phyloP scores from a whole-genome alignment of 805 yeast species.

The Nakazawaea pomicola region DNA sequence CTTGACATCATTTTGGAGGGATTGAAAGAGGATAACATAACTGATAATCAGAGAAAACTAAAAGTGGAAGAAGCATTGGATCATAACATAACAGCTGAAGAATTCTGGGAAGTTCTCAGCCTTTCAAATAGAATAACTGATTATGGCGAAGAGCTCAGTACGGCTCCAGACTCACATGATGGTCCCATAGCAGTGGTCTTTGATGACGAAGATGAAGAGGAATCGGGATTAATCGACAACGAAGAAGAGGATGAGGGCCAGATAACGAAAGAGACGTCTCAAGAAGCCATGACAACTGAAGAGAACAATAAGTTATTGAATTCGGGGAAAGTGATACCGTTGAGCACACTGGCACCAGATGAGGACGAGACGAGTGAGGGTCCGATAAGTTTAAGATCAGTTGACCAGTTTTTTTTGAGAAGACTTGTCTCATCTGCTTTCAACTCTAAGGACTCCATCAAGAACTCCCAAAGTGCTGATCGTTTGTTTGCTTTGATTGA shows the following conservation, averaged over 20 bases:
- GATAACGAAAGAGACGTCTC: conserved; percentile 22
- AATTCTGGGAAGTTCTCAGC: conserved; percentile 40
- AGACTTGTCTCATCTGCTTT: conserved; percentile 31
- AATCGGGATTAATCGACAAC: conserved; percentile 24
- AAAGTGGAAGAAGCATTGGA: conserved; percentile 49
- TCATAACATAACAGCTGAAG: conserved; percentile 32
- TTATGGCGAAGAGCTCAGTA: conserved; percentile 25
- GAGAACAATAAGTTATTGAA: conserved; percentile 18
- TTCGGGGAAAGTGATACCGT: conserved; percentile 18
- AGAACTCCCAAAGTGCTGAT: conserved; percentile 30
- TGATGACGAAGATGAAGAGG: conserved; percentile 40
- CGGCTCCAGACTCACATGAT: conserved; percentile 22
- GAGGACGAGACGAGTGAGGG: too few relatives aligned
- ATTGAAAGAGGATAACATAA: conserved; percentile 40
- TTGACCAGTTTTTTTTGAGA: conserved; percentile 47
- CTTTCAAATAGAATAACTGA: conserved; percentile 48
- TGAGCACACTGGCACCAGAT: conserved; percentile 19
- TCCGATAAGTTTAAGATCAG: too few relatives aligned
- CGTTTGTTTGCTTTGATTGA: conserved; percentile 36
- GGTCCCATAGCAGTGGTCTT: conserved; percentile 37
- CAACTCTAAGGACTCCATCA: too few relatives aligned
- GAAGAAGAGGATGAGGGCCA: conserved; percentile 15
- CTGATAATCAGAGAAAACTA: conserved; percentile 40
- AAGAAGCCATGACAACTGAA: conserved; percentile 24
- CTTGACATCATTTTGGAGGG: conserved; percentile 59